Evolutionary conservation across 495 filamentous ascomycete species (phyloP), one percentile per base, ranked within the genome.

Genomic region (Wilcoxina mikolae): DNA sequence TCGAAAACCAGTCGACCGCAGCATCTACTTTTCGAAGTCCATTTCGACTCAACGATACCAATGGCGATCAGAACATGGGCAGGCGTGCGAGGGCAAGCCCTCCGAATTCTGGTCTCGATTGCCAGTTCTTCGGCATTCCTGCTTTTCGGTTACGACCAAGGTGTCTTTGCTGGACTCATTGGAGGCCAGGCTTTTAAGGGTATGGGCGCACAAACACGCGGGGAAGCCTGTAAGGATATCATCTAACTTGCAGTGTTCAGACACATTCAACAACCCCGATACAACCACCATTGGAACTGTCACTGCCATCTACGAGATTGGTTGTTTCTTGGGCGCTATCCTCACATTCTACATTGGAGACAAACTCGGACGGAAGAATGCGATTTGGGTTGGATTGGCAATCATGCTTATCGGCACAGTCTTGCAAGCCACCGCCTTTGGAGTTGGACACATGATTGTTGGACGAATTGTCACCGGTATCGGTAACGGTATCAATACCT

Each of bases 401-500:
- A 45, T 66, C 39, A 70, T 67, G 47, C 29, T 65, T 24, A 48
- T 68, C 55, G 68, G 69, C 23, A 50, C 54, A 2, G 33, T 73
- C 4, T 63, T 79, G 27, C 76, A 78, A 60, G 67, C 74, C 15
- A 72, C 72, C 3, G 68, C 71, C 24, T 70, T 73, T 35, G 73
- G 67, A 45, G 74, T 74, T 42, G 64, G 73, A 55, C 76, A 75
- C 61, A 76, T 79, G 65, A 68, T 78, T 50, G 70, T 72, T 51
- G 76, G 75, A 12, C 68, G 77, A 31, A 72, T 78, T 38, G 62
- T 79, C 35, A 76, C 76, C 15, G 78, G 77, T 1, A 66, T 79
- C 53, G 77, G 77, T 29, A 78, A 75, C 20, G 77, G 68, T 44
- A 63, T 62, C 49, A 63, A 69, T 23, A 71, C 60, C 44, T 62